Evolutionary conservation across 2,329 filamentous ascomycete species (phyloP).

Genomic region (Leptosphaerulina australis): DNA sequence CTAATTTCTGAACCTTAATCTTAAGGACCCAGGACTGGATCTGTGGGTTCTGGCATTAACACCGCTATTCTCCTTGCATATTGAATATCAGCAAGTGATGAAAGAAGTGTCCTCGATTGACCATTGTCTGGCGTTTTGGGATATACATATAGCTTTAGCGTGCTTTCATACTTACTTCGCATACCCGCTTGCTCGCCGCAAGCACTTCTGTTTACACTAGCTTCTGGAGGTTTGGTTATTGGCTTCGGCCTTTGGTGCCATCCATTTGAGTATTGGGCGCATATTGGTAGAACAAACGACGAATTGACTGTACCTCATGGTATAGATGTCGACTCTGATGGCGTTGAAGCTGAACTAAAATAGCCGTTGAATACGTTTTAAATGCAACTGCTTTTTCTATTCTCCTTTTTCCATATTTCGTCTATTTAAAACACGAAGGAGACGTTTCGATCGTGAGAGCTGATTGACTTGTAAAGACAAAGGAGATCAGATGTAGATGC

Average conservation of each 20-base stretch:
- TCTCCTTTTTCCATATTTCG: no score
- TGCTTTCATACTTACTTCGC: slow-evolving; percentile 19
- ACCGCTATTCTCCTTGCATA: slow-evolving; percentile 4
- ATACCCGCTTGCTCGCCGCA: slow-evolving; percentile 27
- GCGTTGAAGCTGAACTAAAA: background rate
- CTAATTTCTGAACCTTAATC: slow-evolving; percentile 44
- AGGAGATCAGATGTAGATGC: no score
- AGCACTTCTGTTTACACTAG: slow-evolving; percentile 13
- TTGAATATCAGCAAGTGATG: slow-evolving; percentile 11
- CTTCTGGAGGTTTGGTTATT: background rate
- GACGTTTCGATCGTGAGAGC: no score
- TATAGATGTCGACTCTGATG: background rate
- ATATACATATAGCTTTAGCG: slow-evolving; percentile 7
- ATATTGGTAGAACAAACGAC: background rate
- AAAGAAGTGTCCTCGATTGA: no score
- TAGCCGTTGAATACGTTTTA: background rate
- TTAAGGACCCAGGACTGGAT: slow-evolving; percentile 35
- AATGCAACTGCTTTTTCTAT: no score
- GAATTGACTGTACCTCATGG: background rate
- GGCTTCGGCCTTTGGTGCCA: background rate
- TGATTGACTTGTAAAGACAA: no score
- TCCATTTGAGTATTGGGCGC: background rate
- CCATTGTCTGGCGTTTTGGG: slow-evolving; percentile 8
- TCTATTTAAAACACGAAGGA: no score
- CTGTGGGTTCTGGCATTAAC: slow-evolving; percentile 22